Base-by-base conservation (phyloP, 2,329 filamentous ascomycete genomes). In the Colletotrichum tropicale region DNA sequence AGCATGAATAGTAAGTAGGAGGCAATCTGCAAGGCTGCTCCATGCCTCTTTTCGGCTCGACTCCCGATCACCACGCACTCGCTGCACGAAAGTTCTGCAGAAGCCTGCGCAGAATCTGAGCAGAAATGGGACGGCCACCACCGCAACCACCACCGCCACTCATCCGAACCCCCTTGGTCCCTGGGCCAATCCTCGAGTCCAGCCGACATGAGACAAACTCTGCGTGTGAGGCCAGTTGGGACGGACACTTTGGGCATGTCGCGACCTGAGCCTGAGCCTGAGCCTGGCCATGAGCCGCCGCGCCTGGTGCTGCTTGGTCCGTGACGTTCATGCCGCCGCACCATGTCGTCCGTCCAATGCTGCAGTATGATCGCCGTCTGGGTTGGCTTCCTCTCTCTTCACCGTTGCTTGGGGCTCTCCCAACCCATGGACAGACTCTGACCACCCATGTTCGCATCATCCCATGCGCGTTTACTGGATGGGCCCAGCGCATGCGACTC, bases 311-410 rank as follows among this genome's bases (percentile, higher is more conserved):
- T 52, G 30, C 68, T 62, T 64, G 61, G 70, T 34, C 62, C 70
- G 30, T 68, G 73, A 67, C 73, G 69, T 76, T 65, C 70, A 55
- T 68, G 75, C 75, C 66, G 67, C 75, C 62, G 72, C 75, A 68
- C 75, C 75, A 70, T 73, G 64, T 30, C 60, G n/a, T 48, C 58
- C 68, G 32, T 72, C 52, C 58, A 76, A 76, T 58, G 24, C 61
- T 52, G 48, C 12, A 48, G 75, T 76, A 76, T 73, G 75, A 77
- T 77, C 73, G 73, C 18, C 75, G 68, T 73, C 58, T 62, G 30
- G 73, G 73, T 73, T 70, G 43, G 13, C 58, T 61, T 26, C 15
- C 28, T 21, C 43, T 52, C n/a, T 52, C 43, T 21, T 52, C 43
- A 4, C 43, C n/a, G n/a, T 52, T 13, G 43, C 43, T 52, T 52